Evolutionary conservation across 2,329 filamentous ascomycete genomes (phyloP).

Genomic region (Xylogone sp.): DNA sequence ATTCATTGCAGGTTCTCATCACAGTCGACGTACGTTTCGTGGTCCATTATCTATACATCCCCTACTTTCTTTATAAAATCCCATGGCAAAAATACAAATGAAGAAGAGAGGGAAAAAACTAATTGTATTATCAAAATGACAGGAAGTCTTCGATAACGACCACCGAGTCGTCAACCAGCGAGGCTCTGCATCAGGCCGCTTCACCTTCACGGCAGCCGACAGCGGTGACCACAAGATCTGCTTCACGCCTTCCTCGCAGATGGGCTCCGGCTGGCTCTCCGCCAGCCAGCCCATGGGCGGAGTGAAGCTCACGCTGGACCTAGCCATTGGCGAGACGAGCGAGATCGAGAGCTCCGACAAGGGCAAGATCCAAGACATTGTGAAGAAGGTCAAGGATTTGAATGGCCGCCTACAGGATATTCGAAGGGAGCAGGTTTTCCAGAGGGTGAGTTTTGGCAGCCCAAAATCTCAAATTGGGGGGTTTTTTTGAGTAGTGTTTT

Average conservation of each 20-base stretch:
- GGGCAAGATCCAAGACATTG: constrained; percentile 85
- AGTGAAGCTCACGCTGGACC: constrained; percentile 80
- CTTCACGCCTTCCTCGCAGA: constrained; percentile 79
- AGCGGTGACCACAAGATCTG: constrained; percentile 95
- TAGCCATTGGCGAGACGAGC: constrained; percentile 92
- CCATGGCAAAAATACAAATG: too few relatives aligned
- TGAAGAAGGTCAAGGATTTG: constrained; percentile 82
- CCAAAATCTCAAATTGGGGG: neutral
- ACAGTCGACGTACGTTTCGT: constrained; percentile 74
- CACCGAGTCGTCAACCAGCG: constrained; percentile 91
- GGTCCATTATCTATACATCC: too few relatives aligned
- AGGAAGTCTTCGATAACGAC: constrained; percentile 95
- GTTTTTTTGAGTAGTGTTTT: neutral
- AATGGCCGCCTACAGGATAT: constrained; percentile 87
- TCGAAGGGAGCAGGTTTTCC: constrained; percentile 91
- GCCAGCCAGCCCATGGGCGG: constrained; percentile 63
- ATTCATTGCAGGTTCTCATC: constrained; percentile 78
- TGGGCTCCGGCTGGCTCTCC: constrained; percentile 69
- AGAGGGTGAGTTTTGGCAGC: constrained; percentile 58
- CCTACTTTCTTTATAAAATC: too few relatives aligned
- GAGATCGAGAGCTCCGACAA: constrained; percentile 93
- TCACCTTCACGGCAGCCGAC: constrained; percentile 94
- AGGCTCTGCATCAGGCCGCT: constrained; percentile 71
- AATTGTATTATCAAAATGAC: too few relatives aligned
- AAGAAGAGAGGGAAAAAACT: too few relatives aligned